Evolutionary conservation across 257 asterid species (phyloP), one percentile per base, ranked within the genome.

Genomic region (Ballota nigra): DNA sequence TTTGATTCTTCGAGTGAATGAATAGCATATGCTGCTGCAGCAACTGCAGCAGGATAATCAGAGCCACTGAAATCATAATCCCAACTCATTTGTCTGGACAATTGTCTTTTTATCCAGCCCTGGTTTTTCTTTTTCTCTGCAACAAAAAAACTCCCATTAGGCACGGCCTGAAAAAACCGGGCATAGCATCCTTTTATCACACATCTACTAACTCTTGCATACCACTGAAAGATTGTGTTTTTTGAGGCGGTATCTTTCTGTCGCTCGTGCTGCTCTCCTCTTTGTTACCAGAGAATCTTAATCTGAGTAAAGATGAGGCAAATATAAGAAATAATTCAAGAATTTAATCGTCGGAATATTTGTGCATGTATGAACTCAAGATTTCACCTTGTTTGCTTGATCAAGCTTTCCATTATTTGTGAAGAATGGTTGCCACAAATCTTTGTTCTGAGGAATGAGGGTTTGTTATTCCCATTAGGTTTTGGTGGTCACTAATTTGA

Each of bases 1-100:
- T 75, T 72, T 57, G 88, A 75, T 72, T 85, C 91, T 74, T 94
- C 92, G 3, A 86, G 85, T 15, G 90, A 78, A 72, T 84, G 84
- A 75, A 94, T 71, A 26, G 98, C 98, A 67, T 76, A 86, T 60
- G 98, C 98, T 63, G 96, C 92, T 19, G 96, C 97, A 13, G 97
- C 98, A 68, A 89, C 84, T 3, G 97, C 96, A 52, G 88, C 69
- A 15, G 84, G 89, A 57, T 87, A 89, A 8, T 85, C 96, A 4
- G 73, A 77, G 11, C 78, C 79, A 53, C 71, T 74, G 34, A 63
- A 73, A 60, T 86, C 95, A 71, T 71, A 58, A 34, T 86, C 89
- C 68, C 70, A 76, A 69, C 86, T 83, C 93, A 76, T 84, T 51
- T 83, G 86, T 74, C 89, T 82, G 3, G 92, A 85, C 6, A 87